Evolutionary conservation across 2,329 filamentous ascomycete genomes (phyloP).

Genomic region (Cryphonectria carpinicola): DNA sequence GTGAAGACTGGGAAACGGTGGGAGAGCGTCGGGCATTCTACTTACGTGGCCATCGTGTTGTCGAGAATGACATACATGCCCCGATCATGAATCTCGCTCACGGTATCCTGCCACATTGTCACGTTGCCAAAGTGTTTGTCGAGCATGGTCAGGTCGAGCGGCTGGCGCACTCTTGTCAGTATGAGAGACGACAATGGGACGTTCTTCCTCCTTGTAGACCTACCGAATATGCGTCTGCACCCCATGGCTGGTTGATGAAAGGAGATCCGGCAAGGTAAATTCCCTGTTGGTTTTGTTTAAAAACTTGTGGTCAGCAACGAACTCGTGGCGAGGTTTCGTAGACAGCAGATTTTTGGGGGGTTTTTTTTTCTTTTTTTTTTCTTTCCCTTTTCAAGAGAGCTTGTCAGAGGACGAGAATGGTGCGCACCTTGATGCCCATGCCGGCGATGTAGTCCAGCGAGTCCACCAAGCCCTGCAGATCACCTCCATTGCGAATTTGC

Average conservation of each 20-base stretch:
- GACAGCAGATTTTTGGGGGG: too few relatives aligned
- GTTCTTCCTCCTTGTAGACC: conserved; percentile 34
- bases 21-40: conserved; percentile 2
- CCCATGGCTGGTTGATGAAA: conserved; percentile 68
- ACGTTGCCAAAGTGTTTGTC: conserved; percentile 66
- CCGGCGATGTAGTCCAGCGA: conserved; percentile 67
- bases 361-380: too few relatives aligned
- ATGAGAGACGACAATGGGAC: too few relatives aligned
- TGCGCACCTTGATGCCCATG: conserved; percentile 59
- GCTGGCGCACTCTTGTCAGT: conserved; percentile 31
- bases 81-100: conserved; percentile 62
- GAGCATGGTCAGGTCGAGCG: conserved; percentile 65
- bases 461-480: conserved; percentile 60
- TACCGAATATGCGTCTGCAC: conserved; percentile 59
- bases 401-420: neutral
- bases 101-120: conserved; percentile 58
- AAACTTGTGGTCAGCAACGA: conserved; percentile 13
- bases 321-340: neutral
- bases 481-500: conserved; percentile 67
- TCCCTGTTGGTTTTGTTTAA: conserved; percentile 37
- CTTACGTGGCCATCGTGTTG: conserved; percentile 63
- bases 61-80: conserved; percentile 70
- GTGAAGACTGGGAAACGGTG: neutral
- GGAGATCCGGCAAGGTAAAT: conserved; percentile 67
- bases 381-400: too few relatives aligned